Evolutionary conservation across 129 eudicot species (phyloP).

Genomic region (Logfia minima): DNA sequence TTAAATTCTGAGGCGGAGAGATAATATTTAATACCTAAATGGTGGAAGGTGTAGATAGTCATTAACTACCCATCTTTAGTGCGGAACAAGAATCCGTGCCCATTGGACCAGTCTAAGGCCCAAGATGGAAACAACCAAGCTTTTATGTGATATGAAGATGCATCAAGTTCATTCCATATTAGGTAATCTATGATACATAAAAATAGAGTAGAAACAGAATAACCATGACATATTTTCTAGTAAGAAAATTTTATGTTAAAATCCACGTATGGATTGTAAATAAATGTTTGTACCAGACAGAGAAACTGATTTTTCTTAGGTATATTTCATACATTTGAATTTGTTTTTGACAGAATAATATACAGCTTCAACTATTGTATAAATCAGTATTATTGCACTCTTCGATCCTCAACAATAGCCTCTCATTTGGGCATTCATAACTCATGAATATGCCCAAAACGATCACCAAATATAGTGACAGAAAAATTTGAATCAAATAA

Average conservation of each 20-base stretch:
- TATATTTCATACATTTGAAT: background rate
- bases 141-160: background rate
- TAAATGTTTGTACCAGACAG: background rate
- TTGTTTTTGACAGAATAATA: slow-evolving; percentile 16
- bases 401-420: slow-evolving; percentile 4
- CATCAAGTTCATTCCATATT: background rate
- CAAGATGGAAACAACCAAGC: background rate
- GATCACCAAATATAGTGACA: slow-evolving; percentile 13
- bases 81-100: too few species aligned
- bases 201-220: background rate
- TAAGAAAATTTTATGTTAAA: background rate
- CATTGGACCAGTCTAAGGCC: background rate
- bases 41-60: too few species aligned
- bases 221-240: background rate
- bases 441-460: background rate
- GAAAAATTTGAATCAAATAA: slow-evolving; percentile 10
- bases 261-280: background rate
- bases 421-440: background rate
- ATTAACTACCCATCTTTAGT: too few species aligned
- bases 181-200: background rate
- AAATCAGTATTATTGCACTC: background rate
- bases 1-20: too few species aligned
- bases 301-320: background rate
- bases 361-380: slow-evolving; percentile 1
- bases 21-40: too few species aligned